These are phyloP conservation scores for Penicillium pulvis DNA, from an alignment of 495 filamentous ascomycete species.

Conservation along the genomic window DNA sequence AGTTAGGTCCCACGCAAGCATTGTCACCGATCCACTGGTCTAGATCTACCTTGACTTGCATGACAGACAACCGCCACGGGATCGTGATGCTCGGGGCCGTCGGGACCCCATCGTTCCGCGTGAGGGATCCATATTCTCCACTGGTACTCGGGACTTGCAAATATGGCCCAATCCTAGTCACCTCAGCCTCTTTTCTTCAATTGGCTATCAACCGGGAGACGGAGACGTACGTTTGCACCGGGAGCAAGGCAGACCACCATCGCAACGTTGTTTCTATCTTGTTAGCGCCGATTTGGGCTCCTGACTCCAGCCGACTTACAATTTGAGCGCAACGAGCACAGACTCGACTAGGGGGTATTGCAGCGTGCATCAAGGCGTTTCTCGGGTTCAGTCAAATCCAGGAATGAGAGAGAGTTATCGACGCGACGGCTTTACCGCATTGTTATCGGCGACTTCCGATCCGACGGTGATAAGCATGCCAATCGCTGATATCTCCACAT, in stretches of 20 bases:
- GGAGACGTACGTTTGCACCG: slow-evolving; percentile 28
- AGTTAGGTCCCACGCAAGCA: slow-evolving; percentile 2
- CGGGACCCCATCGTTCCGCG: slow-evolving; percentile 7
- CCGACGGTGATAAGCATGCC: slow-evolving; percentile 10
- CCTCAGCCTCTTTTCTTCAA: not conserved
- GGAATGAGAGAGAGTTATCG: not conserved
- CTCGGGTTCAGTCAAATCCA: not conserved
- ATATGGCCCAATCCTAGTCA: slow-evolving; percentile 30
- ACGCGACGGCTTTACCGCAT: slow-evolving; percentile 15
- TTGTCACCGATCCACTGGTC: slow-evolving; percentile 1
- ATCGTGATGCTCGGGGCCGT: slow-evolving; percentile 32
- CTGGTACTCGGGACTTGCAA: slow-evolving; percentile 24
- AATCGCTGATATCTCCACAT: not conserved
- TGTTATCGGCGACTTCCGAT: slow-evolving; percentile 21
- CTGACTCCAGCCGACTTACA: slow-evolving; percentile 12
- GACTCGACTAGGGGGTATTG: slow-evolving; percentile 22
- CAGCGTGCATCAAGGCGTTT: slow-evolving; percentile 1
- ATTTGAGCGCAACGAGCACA: slow-evolving; percentile 35
- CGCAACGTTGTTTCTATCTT: slow-evolving; percentile 36
- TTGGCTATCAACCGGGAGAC: not conserved
- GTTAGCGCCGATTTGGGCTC: not conserved
- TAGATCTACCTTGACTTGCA: slow-evolving; percentile 31
- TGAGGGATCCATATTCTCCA: slow-evolving; percentile 6
- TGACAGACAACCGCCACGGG: slow-evolving; percentile 30
- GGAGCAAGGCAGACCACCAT: slow-evolving; percentile 27